A percentile compares a stretch with the other conserved stretches of the same genome.
Conservation (phyloP, 1,284 basidiomycete genomes). For the Pseudozyma sp. region DNA sequence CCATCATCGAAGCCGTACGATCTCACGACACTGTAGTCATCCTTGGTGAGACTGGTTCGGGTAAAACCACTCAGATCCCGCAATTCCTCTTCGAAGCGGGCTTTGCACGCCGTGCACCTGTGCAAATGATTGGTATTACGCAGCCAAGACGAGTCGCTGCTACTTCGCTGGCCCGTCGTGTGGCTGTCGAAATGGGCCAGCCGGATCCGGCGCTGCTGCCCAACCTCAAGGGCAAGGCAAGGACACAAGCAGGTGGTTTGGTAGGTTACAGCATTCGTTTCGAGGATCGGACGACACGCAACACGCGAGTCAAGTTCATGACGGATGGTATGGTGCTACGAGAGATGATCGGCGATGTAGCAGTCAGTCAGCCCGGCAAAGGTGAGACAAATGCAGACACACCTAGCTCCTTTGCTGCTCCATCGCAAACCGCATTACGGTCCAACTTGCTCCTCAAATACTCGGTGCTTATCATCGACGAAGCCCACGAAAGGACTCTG, state of each 20-base stretch:
- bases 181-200: conserved; percentile 83
- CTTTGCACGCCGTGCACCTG: conserved; percentile 29
- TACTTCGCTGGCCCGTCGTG: conserved; percentile 88
- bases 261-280: conserved; percentile 97
- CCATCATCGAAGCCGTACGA: conserved; percentile 62
- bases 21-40: conserved; percentile 89
- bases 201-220: conserved; percentile 49
- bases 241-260: conserved; percentile 63
- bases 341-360: conserved; percentile 77
- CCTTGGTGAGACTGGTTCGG: conserved; percentile 95
- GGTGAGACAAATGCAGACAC: not conserved
- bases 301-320: conserved; percentile 89
- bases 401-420: conserved; percentile 1
- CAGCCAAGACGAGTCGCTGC: conserved; percentile 95
- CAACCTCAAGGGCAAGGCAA: conserved; percentile 38
- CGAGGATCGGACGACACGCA: conserved; percentile 79
- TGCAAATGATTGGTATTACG: conserved; percentile 75
- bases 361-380: not conserved
- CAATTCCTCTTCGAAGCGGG: conserved; percentile 79
- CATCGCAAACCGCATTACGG: conserved; percentile 12
- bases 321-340: conserved; percentile 97
- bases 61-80: conserved; percentile 82
- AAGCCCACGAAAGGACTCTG: conserved; percentile 95
- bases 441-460: conserved; percentile 79
- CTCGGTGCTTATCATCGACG: conserved; percentile 91